Evolutionary conservation across 306 rosid species (phyloP), one percentile per base, ranked within the genome.

Genomic region (Acacia confusa): DNA sequence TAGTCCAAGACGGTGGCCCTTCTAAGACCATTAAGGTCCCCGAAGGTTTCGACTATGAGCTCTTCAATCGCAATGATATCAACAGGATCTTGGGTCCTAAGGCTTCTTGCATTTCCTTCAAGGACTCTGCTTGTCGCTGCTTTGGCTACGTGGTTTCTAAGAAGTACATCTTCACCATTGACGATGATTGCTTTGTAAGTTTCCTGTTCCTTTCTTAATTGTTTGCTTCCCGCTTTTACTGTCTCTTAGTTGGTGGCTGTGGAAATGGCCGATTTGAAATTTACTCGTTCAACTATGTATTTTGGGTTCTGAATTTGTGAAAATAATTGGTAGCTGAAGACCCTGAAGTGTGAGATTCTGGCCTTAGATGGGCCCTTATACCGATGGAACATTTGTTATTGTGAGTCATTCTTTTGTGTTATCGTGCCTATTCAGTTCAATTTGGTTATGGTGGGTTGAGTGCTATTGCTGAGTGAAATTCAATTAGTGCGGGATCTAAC

Each of bases 161-260:
- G 85, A 88, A 88, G 82, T 88, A 88, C 78, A 76, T 86, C 79
- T 88, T 60, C 85, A 88, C 89, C 32, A 79, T 88, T 4, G 91
- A 86, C 20, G 89, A 86, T 7, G 89, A 88, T 70, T 86, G 86
- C 83, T 88, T 84, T 74, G 91, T 94, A 77, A 88, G 97, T 30
- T 30, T 68, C n/a, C 43, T 36, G 10, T 32, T 15, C 17, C 22
- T 61, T 70, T 70, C 28, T 64, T 43, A 13, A 53, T 64, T 13
- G 3, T 28, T 50, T 20, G 16, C 16, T n/a, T 65, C 4, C 43
- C 53, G 34, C 24, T 55, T 43, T 55, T 22, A 0, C 4, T 76
- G 1, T 12, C 32, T 55, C 57, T 1, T 22, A 2, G 14, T 73
- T 73, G 19, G 45, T 24, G 70, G 52, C 25, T 25, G 24, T 3